Conservation (phyloP, 345 rosid genomes). For the Orychophragmus violaceus region DNA sequence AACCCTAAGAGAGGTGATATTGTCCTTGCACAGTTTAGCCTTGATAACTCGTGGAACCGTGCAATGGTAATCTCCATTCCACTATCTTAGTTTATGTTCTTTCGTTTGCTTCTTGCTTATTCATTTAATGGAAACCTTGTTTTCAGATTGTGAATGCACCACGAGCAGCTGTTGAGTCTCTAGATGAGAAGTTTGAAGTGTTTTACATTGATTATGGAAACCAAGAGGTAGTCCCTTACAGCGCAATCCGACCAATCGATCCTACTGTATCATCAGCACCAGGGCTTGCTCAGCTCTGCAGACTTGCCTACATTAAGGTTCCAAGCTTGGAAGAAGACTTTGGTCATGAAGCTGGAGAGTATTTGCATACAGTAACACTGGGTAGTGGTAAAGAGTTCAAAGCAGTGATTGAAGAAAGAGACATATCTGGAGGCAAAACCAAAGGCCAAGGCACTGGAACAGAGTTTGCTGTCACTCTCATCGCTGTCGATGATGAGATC, state of each 20-base stretch:
- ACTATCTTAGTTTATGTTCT: not conserved
- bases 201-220: constrained; percentile 96
- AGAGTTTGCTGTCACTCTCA: constrained; percentile 55
- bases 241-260: constrained; percentile 68
- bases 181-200: constrained; percentile 76
- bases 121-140: not conserved
- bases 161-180: constrained; percentile 59
- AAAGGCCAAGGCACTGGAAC: constrained; percentile 96
- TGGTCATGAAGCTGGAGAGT: constrained; percentile 82
- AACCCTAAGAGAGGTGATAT: constrained; percentile 84
- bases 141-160: constrained; percentile 79
- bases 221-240: constrained; percentile 72
- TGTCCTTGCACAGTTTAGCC: constrained; percentile 92
- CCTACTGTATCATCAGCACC: constrained; percentile 61
- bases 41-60: constrained; percentile 95
- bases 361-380: constrained; percentile 51
- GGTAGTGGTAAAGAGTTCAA: constrained; percentile 63
- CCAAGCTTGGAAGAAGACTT: constrained; percentile 79
- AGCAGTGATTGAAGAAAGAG: constrained; percentile 79
- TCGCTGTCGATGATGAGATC: constrained; percentile 65
- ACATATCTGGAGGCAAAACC: constrained; percentile 74
- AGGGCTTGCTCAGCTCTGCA: constrained; percentile 89
- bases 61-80: constrained; percentile 60
- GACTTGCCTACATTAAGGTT: constrained; percentile 84
- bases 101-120: not conserved